A percentile compares a stretch with the other conserved stretches of the same genome.
phyloP scores from a whole-genome alignment of 441 rosid genomes.

The Macaranga tanarius region DNA sequence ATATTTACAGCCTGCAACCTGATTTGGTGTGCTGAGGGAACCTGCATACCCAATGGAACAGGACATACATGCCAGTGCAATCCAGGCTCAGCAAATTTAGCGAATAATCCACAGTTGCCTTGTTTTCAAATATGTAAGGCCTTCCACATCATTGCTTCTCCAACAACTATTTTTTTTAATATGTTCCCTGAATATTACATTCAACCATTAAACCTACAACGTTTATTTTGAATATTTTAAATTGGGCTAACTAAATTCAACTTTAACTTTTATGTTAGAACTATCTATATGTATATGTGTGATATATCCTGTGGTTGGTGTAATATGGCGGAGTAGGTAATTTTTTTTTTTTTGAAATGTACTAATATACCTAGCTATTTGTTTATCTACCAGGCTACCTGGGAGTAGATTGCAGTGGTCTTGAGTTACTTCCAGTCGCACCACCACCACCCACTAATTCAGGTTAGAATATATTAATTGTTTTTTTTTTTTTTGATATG shows the following conservation, averaged over 20 bases:
- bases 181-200: no score
- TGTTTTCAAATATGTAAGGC: conserved; percentile 39
- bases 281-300: no score
- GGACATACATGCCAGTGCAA: conserved; percentile 41
- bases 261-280: no score
- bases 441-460: conserved; percentile 15
- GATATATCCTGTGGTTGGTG: no score
- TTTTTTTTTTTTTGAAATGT: no score
- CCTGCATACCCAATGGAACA: conserved; percentile 32
- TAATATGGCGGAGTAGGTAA: no score
- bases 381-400: conserved; percentile 29
- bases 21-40: conserved; percentile 51
- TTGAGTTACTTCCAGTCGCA: conserved; percentile 11
- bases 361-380: background rate
- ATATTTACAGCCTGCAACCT: conserved; percentile 35
- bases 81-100: conserved; percentile 34
- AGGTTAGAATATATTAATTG: conserved; percentile 1
- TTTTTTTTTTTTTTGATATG: background rate
- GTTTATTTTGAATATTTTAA: no score
- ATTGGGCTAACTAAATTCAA: no score
- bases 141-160: background rate
- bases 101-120: conserved; percentile 18
- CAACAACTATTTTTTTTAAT: no score
- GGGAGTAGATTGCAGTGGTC: conserved; percentile 34
- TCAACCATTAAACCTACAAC: no score